These are phyloP conservation scores for Perkinsus chesapeaki DNA, from an alignment of 169 alveolate species.

Conservation along the genomic window DNA sequence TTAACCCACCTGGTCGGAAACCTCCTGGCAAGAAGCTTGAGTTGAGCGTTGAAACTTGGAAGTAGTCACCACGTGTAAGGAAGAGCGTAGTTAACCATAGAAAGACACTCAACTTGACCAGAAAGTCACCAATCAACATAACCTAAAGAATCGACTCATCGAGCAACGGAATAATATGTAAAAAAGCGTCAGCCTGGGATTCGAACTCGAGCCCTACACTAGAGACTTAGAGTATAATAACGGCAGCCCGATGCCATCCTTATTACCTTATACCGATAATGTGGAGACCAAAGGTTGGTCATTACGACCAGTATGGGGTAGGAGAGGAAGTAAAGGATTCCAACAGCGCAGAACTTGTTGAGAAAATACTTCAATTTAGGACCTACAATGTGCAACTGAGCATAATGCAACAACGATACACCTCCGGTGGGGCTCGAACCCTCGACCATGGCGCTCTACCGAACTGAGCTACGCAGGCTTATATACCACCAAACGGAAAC, in stretches of 20 bases:
- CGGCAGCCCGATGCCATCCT: background rate
- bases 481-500: background rate
- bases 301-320: background rate
- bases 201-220: too few relatives aligned
- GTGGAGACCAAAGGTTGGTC: background rate
- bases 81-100: background rate
- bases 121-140: background rate
- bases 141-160: too few relatives aligned
- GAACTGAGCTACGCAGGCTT: background rate
- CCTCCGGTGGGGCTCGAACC: background rate
- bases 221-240: background rate
- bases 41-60: slow-evolving; percentile 1
- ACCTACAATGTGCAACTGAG: too few relatives aligned
- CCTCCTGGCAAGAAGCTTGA: background rate
- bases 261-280: background rate
- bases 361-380: background rate
- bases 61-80: background rate
- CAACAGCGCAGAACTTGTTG: background rate
- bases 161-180: too few relatives aligned
- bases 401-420: background rate
- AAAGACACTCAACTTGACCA: background rate
- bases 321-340: background rate
- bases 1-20: background rate
- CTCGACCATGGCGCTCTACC: background rate
- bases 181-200: too few relatives aligned